phyloP scores from a whole-genome alignment of 352 stramenopile genomes.

The Blastocystis sp. region DNA sequence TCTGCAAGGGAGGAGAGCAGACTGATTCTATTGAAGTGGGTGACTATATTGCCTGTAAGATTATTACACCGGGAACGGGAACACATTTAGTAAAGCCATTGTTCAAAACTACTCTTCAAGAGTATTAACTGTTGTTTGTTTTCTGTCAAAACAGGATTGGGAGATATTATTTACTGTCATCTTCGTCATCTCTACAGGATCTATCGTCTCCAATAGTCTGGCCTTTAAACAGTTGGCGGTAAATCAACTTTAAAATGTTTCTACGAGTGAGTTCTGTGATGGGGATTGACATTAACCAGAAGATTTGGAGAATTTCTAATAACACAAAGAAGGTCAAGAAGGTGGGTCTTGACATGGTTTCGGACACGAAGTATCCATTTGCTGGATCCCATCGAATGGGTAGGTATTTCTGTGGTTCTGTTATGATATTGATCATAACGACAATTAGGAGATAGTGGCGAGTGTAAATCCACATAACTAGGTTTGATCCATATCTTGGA shows the following conservation, averaged over 20 bases:
- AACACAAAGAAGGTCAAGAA: slow-evolving; percentile 35
- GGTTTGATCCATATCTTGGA: background rate
- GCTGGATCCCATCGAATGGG: slow-evolving; percentile 41
- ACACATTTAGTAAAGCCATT: slow-evolving; percentile 52
- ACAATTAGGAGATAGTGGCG: slow-evolving; percentile 48
- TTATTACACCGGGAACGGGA: slow-evolving; percentile 15
- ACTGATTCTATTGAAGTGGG: slow-evolving; percentile 70
- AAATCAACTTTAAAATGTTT: slow-evolving; percentile 54
- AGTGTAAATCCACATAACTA: slow-evolving; percentile 35
- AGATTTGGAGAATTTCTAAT: slow-evolving; percentile 32
- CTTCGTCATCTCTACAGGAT: slow-evolving; percentile 19
- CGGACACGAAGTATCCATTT: slow-evolving; percentile 41
- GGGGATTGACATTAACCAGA: background rate
- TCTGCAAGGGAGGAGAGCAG: background rate
- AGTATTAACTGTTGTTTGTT: slow-evolving; percentile 29
- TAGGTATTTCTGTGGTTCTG: slow-evolving; percentile 16
- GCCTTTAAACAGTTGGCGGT: slow-evolving; percentile 45
- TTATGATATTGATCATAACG: slow-evolving; percentile 38
- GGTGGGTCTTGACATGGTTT: background rate
- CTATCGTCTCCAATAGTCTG: slow-evolving; percentile 21
- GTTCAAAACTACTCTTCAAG: slow-evolving; percentile 34
- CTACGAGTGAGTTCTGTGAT: background rate
- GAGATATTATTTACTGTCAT: background rate
- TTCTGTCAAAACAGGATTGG: background rate
- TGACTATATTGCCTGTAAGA: slow-evolving; percentile 25